phyloP scores from a whole-genome alignment of 2,329 filamentous ascomycete genomes.

The Camptophora hylomeconis region DNA sequence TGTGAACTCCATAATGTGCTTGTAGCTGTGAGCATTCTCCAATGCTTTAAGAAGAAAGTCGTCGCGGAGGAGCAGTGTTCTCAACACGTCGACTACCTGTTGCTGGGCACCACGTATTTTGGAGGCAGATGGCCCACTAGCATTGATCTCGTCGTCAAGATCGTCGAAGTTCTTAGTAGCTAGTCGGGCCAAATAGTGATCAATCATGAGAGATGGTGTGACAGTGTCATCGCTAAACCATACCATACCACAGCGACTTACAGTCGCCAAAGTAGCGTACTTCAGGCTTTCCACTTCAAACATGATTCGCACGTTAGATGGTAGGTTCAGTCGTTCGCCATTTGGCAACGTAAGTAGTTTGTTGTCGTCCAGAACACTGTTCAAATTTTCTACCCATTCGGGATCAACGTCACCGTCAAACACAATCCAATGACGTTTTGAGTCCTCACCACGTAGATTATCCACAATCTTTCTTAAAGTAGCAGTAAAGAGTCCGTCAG shows the following conservation, averaged over 20 bases:
- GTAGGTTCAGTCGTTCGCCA: constrained; percentile 90
- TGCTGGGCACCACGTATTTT: constrained; percentile 68
- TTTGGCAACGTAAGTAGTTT: constrained; percentile 94
- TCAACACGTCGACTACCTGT: constrained; percentile 66
- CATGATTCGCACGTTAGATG: constrained; percentile 94
- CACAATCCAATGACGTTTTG: constrained; percentile 97
- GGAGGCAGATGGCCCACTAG: constrained; percentile 60
- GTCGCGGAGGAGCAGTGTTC: constrained; percentile 62
- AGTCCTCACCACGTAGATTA: constrained; percentile 91
- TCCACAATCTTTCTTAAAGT: constrained; percentile 97
- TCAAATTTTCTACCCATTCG: constrained; percentile 99
- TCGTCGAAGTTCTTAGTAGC: constrained; percentile 82
- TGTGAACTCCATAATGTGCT: constrained; percentile 98
- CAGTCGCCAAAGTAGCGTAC: constrained; percentile 95
- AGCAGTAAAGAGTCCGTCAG: constrained; percentile 93
- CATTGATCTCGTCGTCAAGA: constrained; percentile 78
- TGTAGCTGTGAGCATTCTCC: constrained; percentile 61
- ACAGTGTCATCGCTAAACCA: constrained; percentile 99
- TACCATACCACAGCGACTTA: constrained; percentile 99
- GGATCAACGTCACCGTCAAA: constrained; percentile 99
- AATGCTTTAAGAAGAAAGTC: constrained; percentile 70
- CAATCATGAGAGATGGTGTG: constrained; percentile 80
- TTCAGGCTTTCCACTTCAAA: constrained; percentile 98
- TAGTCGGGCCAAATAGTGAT: constrained; percentile 77
- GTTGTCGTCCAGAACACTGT: constrained; percentile 98